These are phyloP conservation scores for Phoma sp. DNA, from an alignment of 2,329 filamentous ascomycete species.

Conservation along the genomic window DNA sequence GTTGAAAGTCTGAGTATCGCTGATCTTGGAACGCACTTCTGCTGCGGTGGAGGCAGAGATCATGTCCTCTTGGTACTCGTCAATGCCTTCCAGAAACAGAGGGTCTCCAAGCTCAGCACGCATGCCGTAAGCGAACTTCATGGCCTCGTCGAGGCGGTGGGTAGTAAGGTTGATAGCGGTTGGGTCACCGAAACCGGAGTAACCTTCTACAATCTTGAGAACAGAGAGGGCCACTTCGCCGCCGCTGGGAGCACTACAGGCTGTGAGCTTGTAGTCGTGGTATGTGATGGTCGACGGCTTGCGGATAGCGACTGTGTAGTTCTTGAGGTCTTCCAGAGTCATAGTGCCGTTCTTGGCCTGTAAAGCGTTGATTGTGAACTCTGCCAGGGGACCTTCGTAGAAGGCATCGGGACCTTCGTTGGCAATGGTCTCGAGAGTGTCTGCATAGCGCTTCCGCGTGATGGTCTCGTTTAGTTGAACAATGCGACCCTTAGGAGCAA, in stretches of 20 bases:
- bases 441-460: conserved; percentile 78
- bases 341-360: conserved; percentile 79
- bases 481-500: conserved; percentile 80
- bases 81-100: conserved; percentile 69
- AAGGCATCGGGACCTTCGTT: conserved; percentile 74
- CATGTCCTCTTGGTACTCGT: conserved; percentile 70
- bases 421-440: conserved; percentile 80
- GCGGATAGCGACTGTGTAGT: conserved; percentile 73
- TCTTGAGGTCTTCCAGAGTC: conserved; percentile 77
- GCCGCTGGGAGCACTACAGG: conserved; percentile 76
- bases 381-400: conserved; percentile 74
- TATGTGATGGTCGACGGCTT: conserved; percentile 62
- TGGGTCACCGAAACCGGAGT: conserved; percentile 65
- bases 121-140: conserved; percentile 83
- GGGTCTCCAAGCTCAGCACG: conserved; percentile 85
- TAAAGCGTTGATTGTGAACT: conserved; percentile 74
- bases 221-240: conserved; percentile 77
- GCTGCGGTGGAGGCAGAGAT: conserved; percentile 66
- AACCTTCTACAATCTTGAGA: conserved; percentile 84
- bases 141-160: conserved; percentile 85
- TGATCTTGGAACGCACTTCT: conserved; percentile 70
- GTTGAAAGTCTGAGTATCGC: conserved; percentile 73
- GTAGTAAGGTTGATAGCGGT: conserved; percentile 70
- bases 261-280: conserved; percentile 72
- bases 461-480: conserved; percentile 77